Evolutionary conservation across 345 rosid genomes (phyloP).

Genomic region (Kernera saxatilis): DNA sequence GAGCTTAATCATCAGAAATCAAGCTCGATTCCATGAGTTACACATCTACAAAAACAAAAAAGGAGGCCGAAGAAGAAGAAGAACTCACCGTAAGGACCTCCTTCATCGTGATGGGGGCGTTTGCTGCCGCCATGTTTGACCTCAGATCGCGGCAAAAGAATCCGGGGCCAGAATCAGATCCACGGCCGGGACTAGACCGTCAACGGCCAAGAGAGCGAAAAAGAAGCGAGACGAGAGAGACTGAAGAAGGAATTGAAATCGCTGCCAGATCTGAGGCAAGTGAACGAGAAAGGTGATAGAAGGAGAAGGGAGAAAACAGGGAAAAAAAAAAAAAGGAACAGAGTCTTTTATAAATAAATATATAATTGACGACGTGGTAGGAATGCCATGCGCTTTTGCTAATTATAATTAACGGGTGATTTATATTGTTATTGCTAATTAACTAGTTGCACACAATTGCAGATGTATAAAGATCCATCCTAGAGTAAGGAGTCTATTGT

Average conservation of each 20-base stretch:
- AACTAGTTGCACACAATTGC: background rate
- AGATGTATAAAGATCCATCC: background rate
- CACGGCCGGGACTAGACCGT: background rate
- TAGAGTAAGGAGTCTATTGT: background rate
- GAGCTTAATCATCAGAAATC: background rate
- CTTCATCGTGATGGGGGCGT: constrained; percentile 90
- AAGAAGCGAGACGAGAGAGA: constrained; percentile 5
- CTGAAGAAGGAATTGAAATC: constrained; percentile 9
- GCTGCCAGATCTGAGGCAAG: constrained; percentile 43
- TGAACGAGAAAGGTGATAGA: background rate
- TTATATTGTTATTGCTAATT: background rate
- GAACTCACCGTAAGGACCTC: constrained; percentile 75
- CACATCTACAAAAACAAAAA: background rate
- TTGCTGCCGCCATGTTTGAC: constrained; percentile 80
- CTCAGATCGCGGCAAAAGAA: constrained; percentile 37
- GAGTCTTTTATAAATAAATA: background rate
- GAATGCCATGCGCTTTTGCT: background rate
- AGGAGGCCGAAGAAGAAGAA: background rate
- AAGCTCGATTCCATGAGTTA: constrained; percentile 17
- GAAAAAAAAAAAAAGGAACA: background rate
- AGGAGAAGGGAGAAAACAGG: background rate
- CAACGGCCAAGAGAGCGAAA: constrained; percentile 22
- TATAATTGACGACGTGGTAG: background rate
- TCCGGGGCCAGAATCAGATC: constrained; percentile 34
- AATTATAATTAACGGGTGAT: background rate